A percentile compares a stretch with the other conserved stretches of the same genome.
These are phyloP conservation scores for Pseudogymnoascus sp. DNA, from an alignment of 2,329 filamentous ascomycete genomes.

Conservation along the genomic window DNA sequence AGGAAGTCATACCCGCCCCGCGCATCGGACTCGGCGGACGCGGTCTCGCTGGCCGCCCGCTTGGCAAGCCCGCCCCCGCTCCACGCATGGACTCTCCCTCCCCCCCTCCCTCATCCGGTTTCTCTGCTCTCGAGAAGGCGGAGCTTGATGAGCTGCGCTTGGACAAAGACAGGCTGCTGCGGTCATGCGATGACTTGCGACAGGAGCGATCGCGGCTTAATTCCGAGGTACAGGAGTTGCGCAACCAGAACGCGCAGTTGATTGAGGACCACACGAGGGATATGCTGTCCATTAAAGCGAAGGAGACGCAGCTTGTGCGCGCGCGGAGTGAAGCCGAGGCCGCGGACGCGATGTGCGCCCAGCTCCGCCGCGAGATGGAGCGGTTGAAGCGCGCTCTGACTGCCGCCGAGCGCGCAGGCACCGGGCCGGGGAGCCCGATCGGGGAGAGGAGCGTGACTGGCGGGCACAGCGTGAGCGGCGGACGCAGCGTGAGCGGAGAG, in stretches of 20 bases:
- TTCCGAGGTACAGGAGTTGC: conserved; percentile 86
- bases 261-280: conserved; percentile 97
- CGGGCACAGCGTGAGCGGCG: conserved; percentile 33
- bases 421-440: conserved; percentile 25
- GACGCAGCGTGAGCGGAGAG: conserved; percentile 35
- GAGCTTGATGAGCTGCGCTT: conserved; percentile 82
- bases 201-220: conserved; percentile 73
- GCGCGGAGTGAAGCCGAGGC: conserved; percentile 84
- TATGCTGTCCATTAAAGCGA: conserved; percentile 92
- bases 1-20: conserved; percentile 41
- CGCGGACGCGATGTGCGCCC: conserved; percentile 77
- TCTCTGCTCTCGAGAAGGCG: conserved; percentile 75
- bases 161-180: conserved; percentile 69
- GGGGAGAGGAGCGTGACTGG: conserved; percentile 15
- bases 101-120: conserved; percentile 50
- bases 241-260: conserved; percentile 91
- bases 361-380: conserved; percentile 80
- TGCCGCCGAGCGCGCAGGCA: conserved; percentile 45
- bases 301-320: conserved; percentile 92
- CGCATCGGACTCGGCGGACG: conserved; percentile 40
- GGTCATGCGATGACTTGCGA: conserved; percentile 70
- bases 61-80: conserved; percentile 62
- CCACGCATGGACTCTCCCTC: conserved; percentile 41
- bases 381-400: conserved; percentile 80
- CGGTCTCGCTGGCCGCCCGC: conserved; percentile 75